A percentile compares a stretch with the other conserved stretches of the same genome.
phyloP scores from a whole-genome alignment of 2,329 filamentous ascomycete species.

The Alternaria ethzedia region DNA sequence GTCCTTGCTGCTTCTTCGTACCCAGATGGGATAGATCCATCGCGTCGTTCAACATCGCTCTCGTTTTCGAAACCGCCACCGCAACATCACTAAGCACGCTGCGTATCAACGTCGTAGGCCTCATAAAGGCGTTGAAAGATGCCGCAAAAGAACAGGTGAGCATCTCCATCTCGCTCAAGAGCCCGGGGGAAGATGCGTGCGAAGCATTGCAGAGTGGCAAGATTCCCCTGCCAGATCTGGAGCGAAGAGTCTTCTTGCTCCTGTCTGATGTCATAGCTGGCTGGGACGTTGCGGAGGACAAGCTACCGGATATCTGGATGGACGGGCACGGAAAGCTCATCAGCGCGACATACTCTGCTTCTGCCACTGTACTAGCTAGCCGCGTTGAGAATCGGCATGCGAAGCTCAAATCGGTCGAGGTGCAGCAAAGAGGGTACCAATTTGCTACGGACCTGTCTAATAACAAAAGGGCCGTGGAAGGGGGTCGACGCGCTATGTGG shows the following conservation, averaged over 20 bases:
- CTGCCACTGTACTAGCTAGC: not conserved
- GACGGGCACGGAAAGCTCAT: not conserved
- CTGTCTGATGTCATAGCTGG: not conserved
- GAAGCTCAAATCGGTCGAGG: not conserved
- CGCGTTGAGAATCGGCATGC: not conserved
- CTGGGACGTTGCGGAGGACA: not conserved
- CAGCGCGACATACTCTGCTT: not conserved
- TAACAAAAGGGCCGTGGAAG: not conserved
- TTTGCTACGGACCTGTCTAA: not conserved
- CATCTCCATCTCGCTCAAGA: not conserved
- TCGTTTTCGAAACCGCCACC: not conserved
- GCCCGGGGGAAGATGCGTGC: not conserved
- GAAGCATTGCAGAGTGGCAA: not conserved
- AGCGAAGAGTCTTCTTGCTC: not conserved
- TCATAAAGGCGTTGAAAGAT: not conserved
- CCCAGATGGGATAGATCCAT: not conserved
- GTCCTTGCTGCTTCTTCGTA: not conserved
- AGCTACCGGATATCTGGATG: not conserved
- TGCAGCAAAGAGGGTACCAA: not conserved
- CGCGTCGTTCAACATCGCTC: not conserved
- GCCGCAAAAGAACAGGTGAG: not conserved
- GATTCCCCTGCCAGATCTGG: not conserved
- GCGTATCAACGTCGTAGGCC: not conserved
- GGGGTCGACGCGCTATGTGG: not conserved
- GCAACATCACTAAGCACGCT: not conserved